These are phyloP conservation scores for Paracorniculantispora psalliotae DNA, from an alignment of 2,329 filamentous ascomycete genomes.

Conservation along the genomic window DNA sequence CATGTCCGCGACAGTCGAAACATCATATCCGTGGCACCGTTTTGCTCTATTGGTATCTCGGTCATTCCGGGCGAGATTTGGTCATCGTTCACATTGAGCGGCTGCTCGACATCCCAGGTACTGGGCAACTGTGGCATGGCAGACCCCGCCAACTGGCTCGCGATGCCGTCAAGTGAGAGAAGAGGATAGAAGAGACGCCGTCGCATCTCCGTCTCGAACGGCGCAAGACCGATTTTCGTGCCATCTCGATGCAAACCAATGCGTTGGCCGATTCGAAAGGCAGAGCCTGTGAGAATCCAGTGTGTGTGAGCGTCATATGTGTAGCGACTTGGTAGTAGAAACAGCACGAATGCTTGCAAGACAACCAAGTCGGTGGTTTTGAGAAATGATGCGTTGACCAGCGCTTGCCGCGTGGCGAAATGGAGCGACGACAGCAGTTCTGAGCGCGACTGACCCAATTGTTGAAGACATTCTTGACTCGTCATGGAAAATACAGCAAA, in stretches of 20 bases:
- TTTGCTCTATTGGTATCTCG: conserved; percentile 44
- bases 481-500: conserved; percentile 36
- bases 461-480: conserved; percentile 34
- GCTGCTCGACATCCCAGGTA: conserved; percentile 51
- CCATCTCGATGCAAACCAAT: conserved; percentile 64
- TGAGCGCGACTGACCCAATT: conserved; percentile 32
- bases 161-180: conserved; percentile 52
- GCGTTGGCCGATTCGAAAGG: conserved; percentile 60
- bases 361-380: conserved; percentile 48
- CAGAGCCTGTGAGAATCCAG: conserved; percentile 56
- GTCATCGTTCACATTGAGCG: conserved; percentile 54
- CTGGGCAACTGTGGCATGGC: conserved; percentile 44
- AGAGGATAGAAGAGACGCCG: conserved; percentile 63
- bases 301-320: conserved; percentile 49
- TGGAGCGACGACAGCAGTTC: conserved; percentile 33
- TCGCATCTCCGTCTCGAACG: conserved; percentile 64
- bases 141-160: conserved; percentile 52
- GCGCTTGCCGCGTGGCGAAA: conserved; percentile 40
- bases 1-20: conserved; percentile 38
- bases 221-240: conserved; percentile 47
- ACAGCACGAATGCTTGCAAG: conserved; percentile 48
- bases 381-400: conserved; percentile 46
- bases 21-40: conserved; percentile 58
- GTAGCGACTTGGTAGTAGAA: conserved; percentile 35
- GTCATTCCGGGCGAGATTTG: conserved; percentile 51